Percentiles rank a stretch among this genome's conserved stretches.
Conservation (phyloP, 306 rosid genomes). For the Coriaria nepalensis region DNA sequence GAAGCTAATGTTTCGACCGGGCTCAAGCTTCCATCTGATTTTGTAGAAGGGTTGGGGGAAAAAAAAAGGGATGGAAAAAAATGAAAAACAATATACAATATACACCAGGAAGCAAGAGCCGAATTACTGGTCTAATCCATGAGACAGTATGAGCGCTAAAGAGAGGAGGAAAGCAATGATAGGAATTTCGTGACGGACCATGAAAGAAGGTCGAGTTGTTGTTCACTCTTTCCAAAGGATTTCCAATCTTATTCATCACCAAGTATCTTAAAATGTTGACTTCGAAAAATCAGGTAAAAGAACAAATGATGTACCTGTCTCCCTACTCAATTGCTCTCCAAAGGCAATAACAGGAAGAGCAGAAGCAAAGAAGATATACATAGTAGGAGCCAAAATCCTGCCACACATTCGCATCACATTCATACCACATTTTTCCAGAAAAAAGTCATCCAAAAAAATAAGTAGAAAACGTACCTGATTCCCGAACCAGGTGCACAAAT, state of each 20-base stretch:
- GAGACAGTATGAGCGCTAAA: not conserved
- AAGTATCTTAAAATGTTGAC: no score
- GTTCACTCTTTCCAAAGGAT: not conserved
- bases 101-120: slow-evolving; percentile 3
- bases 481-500: slow-evolving; percentile 37
- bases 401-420: slow-evolving; percentile 4
- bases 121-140: not conserved
- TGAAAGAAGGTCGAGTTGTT: not conserved
- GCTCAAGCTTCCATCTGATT: slow-evolving; percentile 70
- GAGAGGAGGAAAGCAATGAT: not conserved
- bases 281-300: not conserved
- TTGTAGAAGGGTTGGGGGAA: not conserved
- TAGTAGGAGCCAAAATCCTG: slow-evolving; percentile 81
- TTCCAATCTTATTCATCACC: not conserved
- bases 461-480: slow-evolving; percentile 24
- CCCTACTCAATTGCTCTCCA: slow-evolving; percentile 68
- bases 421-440: slow-evolving; percentile 5
- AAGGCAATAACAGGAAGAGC: slow-evolving; percentile 89
- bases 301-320: slow-evolving; percentile 44
- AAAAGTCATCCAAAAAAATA: not conserved
- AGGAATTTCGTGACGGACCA: not conserved
- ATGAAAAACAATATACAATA: not conserved
- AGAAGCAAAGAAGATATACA: slow-evolving; percentile 83
- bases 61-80: not conserved
- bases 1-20: slow-evolving; percentile 80